phyloP scores from a whole-genome alignment of 768 basidiomycete species.

The Xerocomus brunneocitrinus region DNA sequence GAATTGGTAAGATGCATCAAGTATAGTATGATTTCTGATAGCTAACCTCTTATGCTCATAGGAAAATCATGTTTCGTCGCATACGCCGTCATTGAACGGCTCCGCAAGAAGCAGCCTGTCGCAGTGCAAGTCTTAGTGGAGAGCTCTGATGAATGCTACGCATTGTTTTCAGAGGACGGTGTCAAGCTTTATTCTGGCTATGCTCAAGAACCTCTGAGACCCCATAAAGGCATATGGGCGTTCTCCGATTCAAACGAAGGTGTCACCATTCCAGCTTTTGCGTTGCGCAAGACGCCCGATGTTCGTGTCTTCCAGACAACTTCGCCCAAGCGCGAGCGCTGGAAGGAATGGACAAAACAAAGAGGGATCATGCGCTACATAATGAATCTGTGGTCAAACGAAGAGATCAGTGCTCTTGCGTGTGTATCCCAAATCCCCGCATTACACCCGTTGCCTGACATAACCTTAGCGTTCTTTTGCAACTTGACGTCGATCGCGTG shows the following conservation, averaged over 20 bases:
- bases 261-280: neutral
- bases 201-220: neutral
- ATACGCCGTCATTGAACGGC: neutral
- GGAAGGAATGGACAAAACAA: neutral
- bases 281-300: neutral
- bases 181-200: neutral
- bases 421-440: neutral
- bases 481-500: neutral
- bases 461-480: neutral
- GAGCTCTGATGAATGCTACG: neutral
- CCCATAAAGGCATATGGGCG: neutral
- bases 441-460: neutral
- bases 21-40: neutral
- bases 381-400: neutral
- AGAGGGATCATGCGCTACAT: neutral
- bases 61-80: neutral
- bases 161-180: neutral
- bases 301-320: neutral
- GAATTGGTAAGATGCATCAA: neutral
- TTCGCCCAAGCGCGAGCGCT: neutral
- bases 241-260: neutral
- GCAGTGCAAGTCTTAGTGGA: neutral
- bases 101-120: neutral
- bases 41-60: neutral
- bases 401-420: neutral